phyloP scores from a whole-genome alignment of 306 rosid species.

The Cicer judaicum region DNA sequence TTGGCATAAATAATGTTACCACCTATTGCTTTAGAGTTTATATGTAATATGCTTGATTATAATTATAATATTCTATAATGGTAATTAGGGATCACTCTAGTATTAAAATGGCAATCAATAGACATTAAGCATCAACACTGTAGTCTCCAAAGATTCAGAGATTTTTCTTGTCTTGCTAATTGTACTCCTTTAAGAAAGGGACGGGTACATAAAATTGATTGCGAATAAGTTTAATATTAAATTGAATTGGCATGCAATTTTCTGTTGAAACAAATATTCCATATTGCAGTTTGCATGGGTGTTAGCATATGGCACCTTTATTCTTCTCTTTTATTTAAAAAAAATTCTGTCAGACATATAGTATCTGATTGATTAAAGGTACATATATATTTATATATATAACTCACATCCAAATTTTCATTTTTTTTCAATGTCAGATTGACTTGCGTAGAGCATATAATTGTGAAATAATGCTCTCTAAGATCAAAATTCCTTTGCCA shows the following conservation, averaged over 20 bases:
- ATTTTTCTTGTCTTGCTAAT: conserved; percentile 18
- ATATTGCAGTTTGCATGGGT: conserved; percentile 34
- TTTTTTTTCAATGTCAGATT: conserved; percentile 41
- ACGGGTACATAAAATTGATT: conserved; percentile 25
- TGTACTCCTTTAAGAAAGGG: conserved; percentile 31
- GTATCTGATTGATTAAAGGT: conserved; percentile 30
- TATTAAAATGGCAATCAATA: conserved; percentile 29
- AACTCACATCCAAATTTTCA: conserved; percentile 25
- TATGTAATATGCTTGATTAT: conserved; percentile 15
- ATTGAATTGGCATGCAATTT: neutral
- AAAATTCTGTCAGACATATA: conserved; percentile 9
- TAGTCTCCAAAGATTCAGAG: conserved; percentile 7
- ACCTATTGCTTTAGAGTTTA: conserved; percentile 11
- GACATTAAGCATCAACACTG: conserved; percentile 24
- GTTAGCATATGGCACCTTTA: conserved; percentile 23
- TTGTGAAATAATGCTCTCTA: conserved; percentile 66
- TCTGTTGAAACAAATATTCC: conserved; percentile 34
- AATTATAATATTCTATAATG: conserved; percentile 29
- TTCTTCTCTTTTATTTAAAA: neutral
- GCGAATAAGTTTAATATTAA: conserved; percentile 18
- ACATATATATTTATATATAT: neutral
- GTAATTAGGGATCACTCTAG: conserved; percentile 22
- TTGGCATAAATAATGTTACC: conserved; percentile 28
- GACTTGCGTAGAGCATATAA: conserved; percentile 64
- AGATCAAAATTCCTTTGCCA: conserved; percentile 63